Base-by-base conservation (phyloP, 2,329 filamentous ascomycete species). In the Talaromyces sp. region DNA sequence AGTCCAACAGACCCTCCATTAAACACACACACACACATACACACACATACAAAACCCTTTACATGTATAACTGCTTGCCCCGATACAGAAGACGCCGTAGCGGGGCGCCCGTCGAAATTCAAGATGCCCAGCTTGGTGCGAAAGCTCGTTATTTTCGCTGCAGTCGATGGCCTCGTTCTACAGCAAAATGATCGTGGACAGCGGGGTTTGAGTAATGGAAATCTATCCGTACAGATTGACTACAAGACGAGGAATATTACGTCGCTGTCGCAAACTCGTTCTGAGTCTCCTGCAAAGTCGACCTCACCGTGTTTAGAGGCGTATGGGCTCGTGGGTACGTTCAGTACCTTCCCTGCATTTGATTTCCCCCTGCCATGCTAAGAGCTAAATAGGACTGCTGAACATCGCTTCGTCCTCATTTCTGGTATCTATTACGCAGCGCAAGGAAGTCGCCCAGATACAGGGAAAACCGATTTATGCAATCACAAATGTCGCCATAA, bases 401-500 rank as follows among this genome's bases (percentile, higher is more conserved):
- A 91, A 88, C 39, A 85, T 98, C 64, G 90, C 92, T 23, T 89
- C 87, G 40, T 84, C 88, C 31, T 90, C 87, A 66, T 98, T 93
- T 76, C 84, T 99, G 6, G 85, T 99, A 63, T 89, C 91, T 11
- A 96, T 99, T 70, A 92, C 89, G 23, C 86, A 87, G 63, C 90
- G 93, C 54, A 86, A 96, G 70, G 91, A 96, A 74, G 92, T 98
- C 57, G 95, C 95, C 2, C 88, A 93, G 67, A 87, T 98, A 57
- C 87, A 88, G 67, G 92, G 91, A 5, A 88, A 85, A 61, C 88
- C 93, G 0, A 81, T 98, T 61, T 99, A 96, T 75, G 88, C 92
- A 42, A 86, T 97, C 64, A 95, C 90, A 48, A 91, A 96, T 69
- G 90, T 98, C 35, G 89, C 92, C 6, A 80, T 98, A n/a, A 96